Percentiles rank a stretch among this genome's conserved stretches.
Evolutionary conservation across 306 rosid genomes (phyloP).

Genomic region (Corylus heterophylla): DNA sequence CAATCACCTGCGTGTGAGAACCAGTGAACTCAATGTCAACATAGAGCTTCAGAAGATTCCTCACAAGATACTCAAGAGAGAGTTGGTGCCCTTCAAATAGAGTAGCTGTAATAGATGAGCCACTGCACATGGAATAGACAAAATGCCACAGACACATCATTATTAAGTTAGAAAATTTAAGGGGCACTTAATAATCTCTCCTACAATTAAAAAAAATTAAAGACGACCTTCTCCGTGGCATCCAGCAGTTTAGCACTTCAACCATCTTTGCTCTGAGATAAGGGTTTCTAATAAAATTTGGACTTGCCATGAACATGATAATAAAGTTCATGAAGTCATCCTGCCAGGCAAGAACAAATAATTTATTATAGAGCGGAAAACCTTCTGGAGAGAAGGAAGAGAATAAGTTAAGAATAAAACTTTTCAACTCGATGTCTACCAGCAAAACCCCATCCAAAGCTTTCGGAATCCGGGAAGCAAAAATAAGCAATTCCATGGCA

Average conservation of each 20-base stretch:
- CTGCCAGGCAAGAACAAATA: slow-evolving; percentile 47
- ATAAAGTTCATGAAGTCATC: slow-evolving; percentile 97
- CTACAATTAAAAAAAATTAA: slow-evolving; percentile 9
- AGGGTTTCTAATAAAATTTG: slow-evolving; percentile 83
- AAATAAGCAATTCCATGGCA: slow-evolving; percentile 94
- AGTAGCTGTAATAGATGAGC: slow-evolving; percentile 67
- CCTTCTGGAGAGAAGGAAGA: slow-evolving; percentile 9
- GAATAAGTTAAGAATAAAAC: slow-evolving; percentile 6
- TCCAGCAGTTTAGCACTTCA: slow-evolving; percentile 96
- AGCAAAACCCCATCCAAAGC: slow-evolving; percentile 89
- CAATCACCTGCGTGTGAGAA: slow-evolving; percentile 87
- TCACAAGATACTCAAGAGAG: slow-evolving; percentile 90
- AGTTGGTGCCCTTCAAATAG: slow-evolving; percentile 97
- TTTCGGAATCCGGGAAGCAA: slow-evolving; percentile 95
- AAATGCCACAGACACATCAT: slow-evolving; percentile 23
- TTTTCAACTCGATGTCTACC: slow-evolving; percentile 43
- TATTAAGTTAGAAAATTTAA: slow-evolving; percentile 29
- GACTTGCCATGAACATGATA: slow-evolving; percentile 98
- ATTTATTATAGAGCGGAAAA: slow-evolving; percentile 11
- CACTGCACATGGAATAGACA: slow-evolving; percentile 47
- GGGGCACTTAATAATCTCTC: slow-evolving; percentile 1
- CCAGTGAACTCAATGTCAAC: slow-evolving; percentile 99
- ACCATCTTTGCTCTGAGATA: slow-evolving; percentile 99
- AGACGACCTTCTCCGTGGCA: slow-evolving; percentile 86
- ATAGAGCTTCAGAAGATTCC: slow-evolving; percentile 91